Evolutionary conservation across 108 stramenopile genomes (phyloP), one percentile per base, ranked within the genome.

Genomic region (Nitzschia sp.): DNA sequence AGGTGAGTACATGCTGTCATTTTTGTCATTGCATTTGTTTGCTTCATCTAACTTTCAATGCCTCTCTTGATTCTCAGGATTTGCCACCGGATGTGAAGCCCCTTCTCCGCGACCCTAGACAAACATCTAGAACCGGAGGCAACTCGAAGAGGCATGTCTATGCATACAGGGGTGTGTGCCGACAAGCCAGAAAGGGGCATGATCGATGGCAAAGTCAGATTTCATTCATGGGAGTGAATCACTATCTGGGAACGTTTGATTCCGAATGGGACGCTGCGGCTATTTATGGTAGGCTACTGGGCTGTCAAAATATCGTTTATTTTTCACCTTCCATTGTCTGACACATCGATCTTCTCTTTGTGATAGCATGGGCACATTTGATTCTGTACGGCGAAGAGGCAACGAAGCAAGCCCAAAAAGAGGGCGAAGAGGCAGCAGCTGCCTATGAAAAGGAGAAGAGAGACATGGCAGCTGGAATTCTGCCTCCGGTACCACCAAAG

Each of bases 181-280:
- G 93, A 3, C 93, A 94, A 78, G 86, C 88, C 8, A 65, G 93
- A 30, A 94, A 94, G 68, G 93, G 93, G 2, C 93, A 91, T 63
- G 93, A 94, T 69, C 81, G 93, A 57, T 94, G 93, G 93, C 93
- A 94, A 72, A 82, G 80, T 27, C 93, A 94, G 70, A 94, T 94
- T 52, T 91, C 90, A 13, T 91, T 90, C 59, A 82, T 84, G 66
- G 93, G 93, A 17, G 72, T 70, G 17, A 94, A 94, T 77, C 90
- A 91, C 58, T 94, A 94, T 63, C 79, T 94, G 9, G 93, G 93
- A 53, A 94, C 93, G 1, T 94, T 91, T 65, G 93, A 94, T 76
- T 83, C 85, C 4, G 93, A 94, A 66, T 94, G 90, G 90, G 93
- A 94, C 69, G 93, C 93, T 25, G 93, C 93, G 25, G 93, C 93